Conservation (phyloP, 2,329 filamentous ascomycete species). For the Rutstroemia sp. region DNA sequence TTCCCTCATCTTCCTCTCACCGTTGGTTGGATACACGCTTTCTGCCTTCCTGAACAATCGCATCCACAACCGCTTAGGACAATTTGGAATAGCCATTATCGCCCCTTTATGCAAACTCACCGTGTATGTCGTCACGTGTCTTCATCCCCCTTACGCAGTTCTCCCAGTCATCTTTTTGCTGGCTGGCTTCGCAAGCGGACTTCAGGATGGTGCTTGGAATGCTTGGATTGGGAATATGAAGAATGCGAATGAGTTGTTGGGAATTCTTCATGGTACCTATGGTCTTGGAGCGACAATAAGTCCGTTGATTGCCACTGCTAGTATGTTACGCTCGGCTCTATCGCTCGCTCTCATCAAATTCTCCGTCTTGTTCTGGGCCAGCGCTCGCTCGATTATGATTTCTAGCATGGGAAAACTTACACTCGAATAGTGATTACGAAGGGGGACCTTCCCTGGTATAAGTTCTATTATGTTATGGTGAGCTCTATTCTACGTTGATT, state of each 20-base stretch:
- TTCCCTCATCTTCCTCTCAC: constrained; percentile 59
- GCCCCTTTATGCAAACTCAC: constrained; percentile 14
- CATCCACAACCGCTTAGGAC: constrained; percentile 51
- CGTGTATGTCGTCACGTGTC: constrained; percentile 36
- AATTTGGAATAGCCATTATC: constrained; percentile 47
- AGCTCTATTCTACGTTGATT: constrained; percentile 17
- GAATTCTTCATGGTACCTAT: constrained; percentile 66
- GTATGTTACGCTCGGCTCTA: not conserved
- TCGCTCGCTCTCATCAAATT: not conserved
- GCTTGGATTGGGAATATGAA: constrained; percentile 61
- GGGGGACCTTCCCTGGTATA: constrained; percentile 56
- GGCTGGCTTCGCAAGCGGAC: constrained; percentile 62
- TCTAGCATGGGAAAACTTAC: constrained; percentile 37
- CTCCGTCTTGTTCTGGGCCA: not conserved
- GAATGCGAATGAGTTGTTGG: constrained; percentile 62
- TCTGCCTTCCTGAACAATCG: constrained; percentile 58
- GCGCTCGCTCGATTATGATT: not conserved
- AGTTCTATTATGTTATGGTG: constrained; percentile 72
- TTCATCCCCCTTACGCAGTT: constrained; percentile 63
- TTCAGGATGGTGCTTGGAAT: constrained; percentile 55
- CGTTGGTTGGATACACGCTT: constrained; percentile 54
- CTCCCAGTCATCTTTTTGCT: constrained; percentile 58
- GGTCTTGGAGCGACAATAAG: constrained; percentile 63
- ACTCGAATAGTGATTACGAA: constrained; percentile 64
- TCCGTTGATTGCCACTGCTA: constrained; percentile 34